Evolutionary conservation across 345 rosid species (phyloP).

Genomic region (Hibiscus tridactylites): DNA sequence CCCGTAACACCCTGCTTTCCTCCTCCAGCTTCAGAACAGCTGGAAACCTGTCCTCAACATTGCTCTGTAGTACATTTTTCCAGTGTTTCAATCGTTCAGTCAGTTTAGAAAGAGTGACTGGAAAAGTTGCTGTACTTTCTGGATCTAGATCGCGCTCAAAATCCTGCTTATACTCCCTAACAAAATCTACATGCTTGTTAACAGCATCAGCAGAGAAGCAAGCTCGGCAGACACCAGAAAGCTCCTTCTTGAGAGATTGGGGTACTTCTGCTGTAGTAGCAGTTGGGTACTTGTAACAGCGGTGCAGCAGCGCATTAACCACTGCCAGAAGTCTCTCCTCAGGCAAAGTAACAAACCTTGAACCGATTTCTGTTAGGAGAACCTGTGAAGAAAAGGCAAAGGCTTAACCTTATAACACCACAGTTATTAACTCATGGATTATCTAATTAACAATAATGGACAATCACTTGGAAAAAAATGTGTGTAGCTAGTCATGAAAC

Average conservation of each 20-base stretch:
- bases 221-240: constrained; percentile 97
- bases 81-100: constrained; percentile 88
- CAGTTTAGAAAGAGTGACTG: constrained; percentile 82
- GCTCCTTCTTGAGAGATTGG: constrained; percentile 94
- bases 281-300: constrained; percentile 97
- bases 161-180: constrained; percentile 94
- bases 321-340: constrained; percentile 98
- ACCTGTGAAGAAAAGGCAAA: constrained; percentile 44
- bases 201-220: constrained; percentile 99
- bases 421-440: not conserved
- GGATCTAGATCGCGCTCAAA: constrained; percentile 99
- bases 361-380: constrained; percentile 91
- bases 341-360: constrained; percentile 90
- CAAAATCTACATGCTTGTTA: constrained; percentile 94
- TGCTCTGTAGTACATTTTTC: constrained; percentile 96
- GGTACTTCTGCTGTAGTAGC: constrained; percentile 99
- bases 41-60: constrained; percentile 95
- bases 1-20: constrained; percentile 87
- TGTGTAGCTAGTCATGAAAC: not conserved
- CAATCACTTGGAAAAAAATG: no score
- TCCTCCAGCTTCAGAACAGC: constrained; percentile 94
- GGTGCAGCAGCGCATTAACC: constrained; percentile 94
- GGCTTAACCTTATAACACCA: constrained; percentile 1
- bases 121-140: constrained; percentile 83
- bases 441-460: not conserved